Percentiles rank a stretch among this genome's conserved stretches.
phyloP scores from a whole-genome alignment of 106 monocot genomes.

The Dioscorea dumetorum region DNA sequence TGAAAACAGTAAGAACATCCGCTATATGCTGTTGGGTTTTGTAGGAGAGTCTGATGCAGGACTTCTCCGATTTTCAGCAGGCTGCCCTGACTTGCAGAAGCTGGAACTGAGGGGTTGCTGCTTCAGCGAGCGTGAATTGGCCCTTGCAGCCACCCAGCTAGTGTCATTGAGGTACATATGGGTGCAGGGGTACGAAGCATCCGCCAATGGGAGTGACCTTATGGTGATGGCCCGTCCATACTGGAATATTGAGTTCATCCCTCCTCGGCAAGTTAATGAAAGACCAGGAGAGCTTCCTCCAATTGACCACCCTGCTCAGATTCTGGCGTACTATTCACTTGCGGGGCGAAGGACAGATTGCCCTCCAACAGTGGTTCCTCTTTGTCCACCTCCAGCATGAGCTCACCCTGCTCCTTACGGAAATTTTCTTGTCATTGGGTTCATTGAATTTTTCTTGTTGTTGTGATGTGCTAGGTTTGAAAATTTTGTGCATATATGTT shows the following conservation, averaged over 20 bases:
- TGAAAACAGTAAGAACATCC: constrained; percentile 41
- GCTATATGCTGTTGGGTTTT: constrained; percentile 76
- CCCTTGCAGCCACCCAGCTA: constrained; percentile 46
- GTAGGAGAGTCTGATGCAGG: constrained; percentile 69
- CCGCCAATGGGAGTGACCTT: constrained; percentile 43
- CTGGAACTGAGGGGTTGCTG: constrained; percentile 76
- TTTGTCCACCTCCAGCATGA: constrained; percentile 28
- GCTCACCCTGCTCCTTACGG: background rate
- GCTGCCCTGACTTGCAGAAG: constrained; percentile 68
- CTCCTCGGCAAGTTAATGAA: constrained; percentile 26
- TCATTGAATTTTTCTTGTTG: no score
- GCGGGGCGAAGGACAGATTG: constrained; percentile 63
- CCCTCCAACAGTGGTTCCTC: constrained; percentile 52
- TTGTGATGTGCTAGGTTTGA: no score
- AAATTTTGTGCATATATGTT: background rate
- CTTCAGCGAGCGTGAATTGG: constrained; percentile 78
- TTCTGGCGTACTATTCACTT: constrained; percentile 93
- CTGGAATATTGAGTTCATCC: constrained; percentile 92
- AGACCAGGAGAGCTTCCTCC: no score
- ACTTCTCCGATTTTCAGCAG: constrained; percentile 53
- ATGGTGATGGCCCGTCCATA: constrained; percentile 63
- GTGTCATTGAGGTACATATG: constrained; percentile 66
- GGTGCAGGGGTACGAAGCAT: constrained; percentile 81
- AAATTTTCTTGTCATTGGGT: no score
- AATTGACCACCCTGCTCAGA: constrained; percentile 52